Evolutionary conservation across 2,329 filamentous ascomycete genomes (phyloP), one percentile per base, ranked within the genome.

Genomic region (Colletotrichum orbiculare): DNA sequence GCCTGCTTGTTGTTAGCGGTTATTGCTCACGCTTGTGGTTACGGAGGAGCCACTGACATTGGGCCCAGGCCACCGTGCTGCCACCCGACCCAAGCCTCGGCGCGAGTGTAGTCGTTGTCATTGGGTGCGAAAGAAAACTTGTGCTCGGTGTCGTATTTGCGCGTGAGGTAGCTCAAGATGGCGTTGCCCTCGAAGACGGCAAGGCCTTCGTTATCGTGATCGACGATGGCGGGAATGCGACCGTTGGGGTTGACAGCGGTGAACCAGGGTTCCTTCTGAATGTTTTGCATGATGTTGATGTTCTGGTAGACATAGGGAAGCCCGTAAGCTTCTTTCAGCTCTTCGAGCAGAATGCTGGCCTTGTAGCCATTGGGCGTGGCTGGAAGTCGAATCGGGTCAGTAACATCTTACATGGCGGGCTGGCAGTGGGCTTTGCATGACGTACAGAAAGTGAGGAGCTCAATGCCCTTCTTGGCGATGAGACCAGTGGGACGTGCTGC

Each of bases 41-140:
- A 11, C 12, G 49, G 25, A 37, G 15, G 8, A 10, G 11, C 3
- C 34, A 68, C 72, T 65, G 60, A 74, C 82, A 85, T 86, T 3
- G 91, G 91, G 1, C 90, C 90, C 2, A 93, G 72, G 2, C 91
- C 91, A n/a, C 89, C 90, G 71, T 92, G 91, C 78, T 93, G 89
- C 87, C 87, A 91, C 43, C 85, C 84, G 67, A 89, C 82, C 89
- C 88, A 91, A 2, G 73, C 64, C 67, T 77, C 73, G 12, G 75
- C 72, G 12, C 71, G 70, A 4, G 74, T 75, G 11, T 64, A 76
- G 67, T 79, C 75, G 59, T 77, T 70, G 13, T 75, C 72, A 39
- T 85, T 81, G 25, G 71, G 56, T 33, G 71, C 72, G 63, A 79
- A 80, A 8, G 75, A 76, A 59, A 79, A 74, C 60, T 69, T 73